These are phyloP conservation scores for Pythium coloratum DNA, from an alignment of 352 stramenopile genomes.

Conservation along the genomic window DNA sequence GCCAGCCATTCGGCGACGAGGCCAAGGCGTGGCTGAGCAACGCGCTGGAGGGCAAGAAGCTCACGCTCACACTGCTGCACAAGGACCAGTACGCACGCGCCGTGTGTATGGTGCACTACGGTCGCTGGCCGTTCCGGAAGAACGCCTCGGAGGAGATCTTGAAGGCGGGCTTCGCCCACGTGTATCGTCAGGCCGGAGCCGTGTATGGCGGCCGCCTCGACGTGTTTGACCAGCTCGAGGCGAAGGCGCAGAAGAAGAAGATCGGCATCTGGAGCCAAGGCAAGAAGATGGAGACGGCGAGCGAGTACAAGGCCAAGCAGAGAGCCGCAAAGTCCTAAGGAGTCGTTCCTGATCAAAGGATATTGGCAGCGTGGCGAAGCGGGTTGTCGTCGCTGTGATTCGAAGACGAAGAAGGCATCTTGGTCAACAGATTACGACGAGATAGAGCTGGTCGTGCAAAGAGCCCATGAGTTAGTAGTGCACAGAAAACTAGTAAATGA, in stretches of 20 bases:
- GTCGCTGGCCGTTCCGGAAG: slow-evolving; percentile 71
- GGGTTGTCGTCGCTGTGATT: slow-evolving; percentile 8
- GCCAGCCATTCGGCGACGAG: slow-evolving; percentile 78
- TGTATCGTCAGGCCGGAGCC: slow-evolving; percentile 77
- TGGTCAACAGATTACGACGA: slow-evolving; percentile 25
- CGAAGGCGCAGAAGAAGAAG: slow-evolving; percentile 58
- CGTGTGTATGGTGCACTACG: slow-evolving; percentile 83
- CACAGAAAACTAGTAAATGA: background rate
- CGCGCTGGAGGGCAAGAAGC: slow-evolving; percentile 43
- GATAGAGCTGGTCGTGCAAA: slow-evolving; percentile 12
- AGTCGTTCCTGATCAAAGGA: slow-evolving; percentile 6
- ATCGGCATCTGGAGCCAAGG: slow-evolving; percentile 77
- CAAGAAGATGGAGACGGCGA: slow-evolving; percentile 67
- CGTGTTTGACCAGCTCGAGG: slow-evolving; percentile 67
- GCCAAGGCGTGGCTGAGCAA: slow-evolving; percentile 70
- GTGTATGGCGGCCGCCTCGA: slow-evolving; percentile 80
- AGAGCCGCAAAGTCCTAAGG: slow-evolving; percentile 36
- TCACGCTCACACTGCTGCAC: slow-evolving; percentile 78
- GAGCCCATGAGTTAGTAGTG: background rate
- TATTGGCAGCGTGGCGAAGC: slow-evolving; percentile 10
- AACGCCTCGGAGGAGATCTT: slow-evolving; percentile 84
- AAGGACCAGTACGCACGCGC: slow-evolving; percentile 86
- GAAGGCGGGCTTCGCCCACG: slow-evolving; percentile 63
- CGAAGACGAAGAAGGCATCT: background rate
- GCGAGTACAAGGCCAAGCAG: slow-evolving; percentile 77